Conservation (phyloP, 805 yeast genomes). For the Kazachstania africana region DNA sequence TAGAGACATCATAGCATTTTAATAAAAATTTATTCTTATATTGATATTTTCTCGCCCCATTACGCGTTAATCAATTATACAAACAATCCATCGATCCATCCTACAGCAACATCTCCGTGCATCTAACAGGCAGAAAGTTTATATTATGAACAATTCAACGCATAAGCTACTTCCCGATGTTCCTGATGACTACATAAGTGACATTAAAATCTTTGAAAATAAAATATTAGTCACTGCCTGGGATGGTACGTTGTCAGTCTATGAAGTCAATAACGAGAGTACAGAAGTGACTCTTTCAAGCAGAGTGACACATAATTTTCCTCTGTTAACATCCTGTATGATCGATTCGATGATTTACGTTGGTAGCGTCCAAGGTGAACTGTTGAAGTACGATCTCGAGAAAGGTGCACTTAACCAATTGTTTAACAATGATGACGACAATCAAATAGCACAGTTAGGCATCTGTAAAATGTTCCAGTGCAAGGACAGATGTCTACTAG, state of each 20-base stretch:
- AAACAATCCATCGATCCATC: too few relatives aligned
- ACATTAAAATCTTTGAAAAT: constrained; percentile 13
- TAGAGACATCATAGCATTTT: too few relatives aligned
- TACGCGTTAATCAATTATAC: too few relatives aligned
- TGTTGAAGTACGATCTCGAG: constrained; percentile 41
- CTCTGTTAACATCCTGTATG: constrained; percentile 12
- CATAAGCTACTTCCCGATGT: too few relatives aligned
- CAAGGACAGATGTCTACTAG: constrained; percentile 27
- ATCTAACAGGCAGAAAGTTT: too few relatives aligned
- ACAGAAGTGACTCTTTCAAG: constrained; percentile 4
- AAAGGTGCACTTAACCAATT: constrained; percentile 22
- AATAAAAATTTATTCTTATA: too few relatives aligned
- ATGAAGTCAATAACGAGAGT: constrained; percentile 8
- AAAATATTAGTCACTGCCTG: constrained; percentile 43
- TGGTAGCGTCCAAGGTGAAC: constrained; percentile 45
- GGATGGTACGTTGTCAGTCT: constrained; percentile 41
- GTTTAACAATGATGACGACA: constrained; percentile 17
- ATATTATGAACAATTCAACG: too few relatives aligned
- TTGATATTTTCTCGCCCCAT: too few relatives aligned
- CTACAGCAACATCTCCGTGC: too few relatives aligned
- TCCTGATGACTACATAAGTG: constrained; percentile 20
- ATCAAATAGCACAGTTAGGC: constrained; percentile 35
- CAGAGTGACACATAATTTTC: constrained; percentile 5
- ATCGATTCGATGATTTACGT: constrained; percentile 26
- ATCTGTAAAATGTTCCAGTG: constrained; percentile 20